phyloP scores from a whole-genome alignment of 2,329 filamentous ascomycete genomes.

The Pezicula carpinea region DNA sequence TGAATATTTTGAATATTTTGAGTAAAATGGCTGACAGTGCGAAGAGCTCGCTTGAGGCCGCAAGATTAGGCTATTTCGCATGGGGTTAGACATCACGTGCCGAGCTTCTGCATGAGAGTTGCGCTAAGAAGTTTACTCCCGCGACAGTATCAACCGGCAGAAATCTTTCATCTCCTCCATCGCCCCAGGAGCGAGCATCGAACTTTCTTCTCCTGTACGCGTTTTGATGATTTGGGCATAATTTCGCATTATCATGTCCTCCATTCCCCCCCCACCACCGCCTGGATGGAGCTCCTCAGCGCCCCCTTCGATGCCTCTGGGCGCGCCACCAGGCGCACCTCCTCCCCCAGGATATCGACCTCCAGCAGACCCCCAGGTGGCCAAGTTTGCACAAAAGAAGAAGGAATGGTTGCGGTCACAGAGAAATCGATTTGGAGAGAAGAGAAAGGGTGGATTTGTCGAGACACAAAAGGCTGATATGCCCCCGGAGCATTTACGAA shows the following conservation, averaged over 20 bases:
- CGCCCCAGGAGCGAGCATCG: constrained; percentile 16
- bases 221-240: constrained; percentile 18
- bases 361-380: constrained; percentile 73
- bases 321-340: constrained; percentile 46
- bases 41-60: no score
- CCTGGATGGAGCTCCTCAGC: constrained; percentile 56
- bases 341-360: constrained; percentile 84
- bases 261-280: constrained; percentile 61
- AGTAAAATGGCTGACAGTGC: not conserved
- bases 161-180: constrained; percentile 5
- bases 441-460: constrained; percentile 92
- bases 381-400: constrained; percentile 98
- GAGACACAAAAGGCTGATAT: constrained; percentile 98
- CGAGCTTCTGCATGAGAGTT: not conserved
- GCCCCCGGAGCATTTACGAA: constrained; percentile 95
- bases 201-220: not conserved
- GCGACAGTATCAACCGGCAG: constrained; percentile 1
- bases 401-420: constrained; percentile 95
- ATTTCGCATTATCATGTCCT: constrained; percentile 44
- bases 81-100: constrained; percentile 1
- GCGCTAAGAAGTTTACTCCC: constrained; percentile 5
- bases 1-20: constrained; percentile 2
- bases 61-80: no score
- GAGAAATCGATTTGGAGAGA: constrained; percentile 92
- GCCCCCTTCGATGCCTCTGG: constrained; percentile 46